Conservation (phyloP, 331 rosid genomes). For the Pyrus hybrid region DNA sequence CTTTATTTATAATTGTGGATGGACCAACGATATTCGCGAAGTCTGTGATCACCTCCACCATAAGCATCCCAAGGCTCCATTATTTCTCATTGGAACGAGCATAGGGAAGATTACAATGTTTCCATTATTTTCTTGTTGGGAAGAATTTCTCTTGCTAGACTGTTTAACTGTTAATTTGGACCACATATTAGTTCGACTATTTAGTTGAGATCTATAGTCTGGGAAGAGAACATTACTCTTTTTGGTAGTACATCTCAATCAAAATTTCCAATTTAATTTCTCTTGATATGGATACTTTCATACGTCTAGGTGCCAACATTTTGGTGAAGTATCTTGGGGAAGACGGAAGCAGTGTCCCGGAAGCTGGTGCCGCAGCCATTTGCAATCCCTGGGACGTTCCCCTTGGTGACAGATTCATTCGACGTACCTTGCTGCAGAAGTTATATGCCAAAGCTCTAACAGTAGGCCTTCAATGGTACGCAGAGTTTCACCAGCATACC, state of each 20-base stretch:
- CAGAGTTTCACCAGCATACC: slow-evolving; percentile 62
- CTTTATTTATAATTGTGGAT: slow-evolving; percentile 83
- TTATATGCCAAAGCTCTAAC: slow-evolving; percentile 73
- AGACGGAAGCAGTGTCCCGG: slow-evolving; percentile 60
- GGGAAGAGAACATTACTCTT: background rate
- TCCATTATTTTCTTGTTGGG: background rate
- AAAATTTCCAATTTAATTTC: background rate
- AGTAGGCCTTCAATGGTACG: slow-evolving; percentile 69
- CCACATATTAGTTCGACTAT: too few relatives aligned
- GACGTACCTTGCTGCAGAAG: slow-evolving; percentile 61
- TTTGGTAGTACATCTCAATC: background rate
- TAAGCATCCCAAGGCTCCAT: slow-evolving; percentile 51
- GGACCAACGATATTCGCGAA: slow-evolving; percentile 72
- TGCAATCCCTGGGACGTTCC: slow-evolving; percentile 82
- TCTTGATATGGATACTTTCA: background rate
- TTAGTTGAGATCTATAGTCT: background rate
- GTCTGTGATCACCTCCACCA: slow-evolving; percentile 58
- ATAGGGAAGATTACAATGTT: slow-evolving; percentile 37
- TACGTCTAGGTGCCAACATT: slow-evolving; percentile 31
- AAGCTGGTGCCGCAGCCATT: slow-evolving; percentile 79
- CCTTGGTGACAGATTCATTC: slow-evolving; percentile 80
- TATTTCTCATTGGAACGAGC: slow-evolving; percentile 76
- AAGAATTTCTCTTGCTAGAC: background rate
- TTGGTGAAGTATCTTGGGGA: slow-evolving; percentile 85
- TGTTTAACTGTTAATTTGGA: background rate